A percentile compares a stretch with the other conserved stretches of the same genome.
Evolutionary conservation across 2,329 filamentous ascomycete genomes (phyloP).

Genomic region (Davidsoniella australis): DNA sequence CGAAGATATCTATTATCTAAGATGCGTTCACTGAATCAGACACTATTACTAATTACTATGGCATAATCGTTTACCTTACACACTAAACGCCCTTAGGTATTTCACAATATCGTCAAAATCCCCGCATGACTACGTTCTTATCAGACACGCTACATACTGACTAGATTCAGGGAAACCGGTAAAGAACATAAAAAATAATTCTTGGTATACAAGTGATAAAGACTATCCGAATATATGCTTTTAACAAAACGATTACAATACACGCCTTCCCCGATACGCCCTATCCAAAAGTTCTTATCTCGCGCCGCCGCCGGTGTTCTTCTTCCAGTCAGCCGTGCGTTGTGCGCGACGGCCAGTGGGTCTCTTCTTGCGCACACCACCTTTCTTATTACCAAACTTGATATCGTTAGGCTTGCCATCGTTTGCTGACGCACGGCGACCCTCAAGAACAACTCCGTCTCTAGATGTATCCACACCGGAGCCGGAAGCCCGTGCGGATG

Average conservation of each 20-base stretch:
- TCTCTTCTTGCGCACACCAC: conserved; percentile 19
- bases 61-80: neutral
- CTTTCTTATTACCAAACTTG: conserved; percentile 41
- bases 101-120: neutral
- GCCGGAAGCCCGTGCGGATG: conserved; percentile 12
- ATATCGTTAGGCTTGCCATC: conserved; percentile 46
- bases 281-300: neutral
- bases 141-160: no score
- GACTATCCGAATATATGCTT: no score
- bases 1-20: neutral
- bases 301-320: conserved; percentile 17
- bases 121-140: neutral
- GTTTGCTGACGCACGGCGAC: conserved; percentile 51
- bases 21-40: neutral
- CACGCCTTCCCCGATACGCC: no score
- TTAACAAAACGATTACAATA: no score
- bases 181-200: no score
- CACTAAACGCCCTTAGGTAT: neutral
- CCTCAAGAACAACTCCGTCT: conserved; percentile 60
- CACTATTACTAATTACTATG: neutral
- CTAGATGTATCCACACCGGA: conserved; percentile 12
- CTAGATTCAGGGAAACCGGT: no score
- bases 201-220: no score
- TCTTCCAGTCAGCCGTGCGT: conserved; percentile 29
- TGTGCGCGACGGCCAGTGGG: conserved; percentile 24